Percentiles rank a stretch among this genome's conserved stretches.
phyloP scores from a whole-genome alignment of 495 filamentous ascomycete genomes.

The Pseudotulostoma volvatum region DNA sequence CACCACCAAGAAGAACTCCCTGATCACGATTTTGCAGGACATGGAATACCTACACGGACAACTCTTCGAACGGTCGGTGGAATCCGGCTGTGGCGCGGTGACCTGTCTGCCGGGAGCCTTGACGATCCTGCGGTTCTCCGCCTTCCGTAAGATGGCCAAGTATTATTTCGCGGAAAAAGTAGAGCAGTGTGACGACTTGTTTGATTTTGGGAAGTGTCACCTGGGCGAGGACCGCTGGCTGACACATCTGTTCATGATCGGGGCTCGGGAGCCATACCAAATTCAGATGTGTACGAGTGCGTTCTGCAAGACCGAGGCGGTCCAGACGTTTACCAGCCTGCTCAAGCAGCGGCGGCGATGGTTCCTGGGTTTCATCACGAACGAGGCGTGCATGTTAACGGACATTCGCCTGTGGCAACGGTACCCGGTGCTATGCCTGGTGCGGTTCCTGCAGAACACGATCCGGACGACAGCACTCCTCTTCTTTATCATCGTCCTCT shows the following conservation, averaged over 20 bases:
- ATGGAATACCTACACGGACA: constrained; percentile 98
- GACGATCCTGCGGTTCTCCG: constrained; percentile 90
- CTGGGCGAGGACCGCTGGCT: constrained; percentile 94
- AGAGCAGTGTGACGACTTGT: constrained; percentile 89
- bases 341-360: constrained; percentile 91
- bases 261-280: constrained; percentile 78
- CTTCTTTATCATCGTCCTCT: constrained; percentile 89
- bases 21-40: constrained; percentile 88
- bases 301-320: constrained; percentile 97
- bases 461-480: constrained; percentile 89
- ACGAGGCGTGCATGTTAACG: constrained; percentile 97
- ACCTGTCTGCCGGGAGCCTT: constrained; percentile 90
- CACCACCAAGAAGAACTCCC: constrained; percentile 72
- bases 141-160: constrained; percentile 92
- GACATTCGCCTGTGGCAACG: constrained; percentile 81
- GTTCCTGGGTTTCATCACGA: constrained; percentile 97
- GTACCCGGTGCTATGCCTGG: constrained; percentile 76
- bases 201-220: constrained; percentile 93
- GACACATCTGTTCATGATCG: constrained; percentile 98
- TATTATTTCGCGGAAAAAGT: constrained; percentile 98
- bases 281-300: constrained; percentile 96
- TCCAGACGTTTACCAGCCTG: constrained; percentile 71
- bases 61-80: constrained; percentile 90
- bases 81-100: constrained; percentile 87
- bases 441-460: constrained; percentile 92